Evolutionary conservation across 306 rosid genomes (phyloP).

Genomic region (Rosa persica): DNA sequence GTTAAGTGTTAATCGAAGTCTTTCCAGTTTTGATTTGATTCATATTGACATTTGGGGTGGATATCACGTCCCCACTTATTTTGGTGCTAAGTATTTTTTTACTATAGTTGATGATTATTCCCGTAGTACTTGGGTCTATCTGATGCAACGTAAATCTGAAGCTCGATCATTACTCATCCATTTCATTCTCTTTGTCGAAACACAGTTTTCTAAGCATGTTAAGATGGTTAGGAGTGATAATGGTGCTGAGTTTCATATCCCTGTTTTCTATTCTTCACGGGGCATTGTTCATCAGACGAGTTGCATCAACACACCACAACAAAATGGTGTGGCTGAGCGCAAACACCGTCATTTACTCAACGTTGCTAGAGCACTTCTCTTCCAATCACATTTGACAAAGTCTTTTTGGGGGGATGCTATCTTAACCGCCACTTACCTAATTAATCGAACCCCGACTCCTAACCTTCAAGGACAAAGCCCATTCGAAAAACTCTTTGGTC

Average conservation of each 20-base stretch:
- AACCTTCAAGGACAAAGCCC: not conserved
- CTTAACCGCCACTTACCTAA: not conserved
- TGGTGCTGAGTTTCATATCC: not conserved
- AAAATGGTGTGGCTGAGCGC: not conserved
- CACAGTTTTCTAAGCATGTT: not conserved
- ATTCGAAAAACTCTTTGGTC: not conserved
- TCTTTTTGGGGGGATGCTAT: conserved; percentile 1
- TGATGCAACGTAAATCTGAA: not conserved
- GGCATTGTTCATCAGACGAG: conserved; percentile 6
- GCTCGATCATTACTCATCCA: not conserved
- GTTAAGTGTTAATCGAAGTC: not conserved
- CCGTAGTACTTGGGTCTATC: not conserved
- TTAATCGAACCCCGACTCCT: conserved; percentile 1
- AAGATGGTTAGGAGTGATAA: not conserved
- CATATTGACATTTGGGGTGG: not conserved
- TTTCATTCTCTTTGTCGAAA: not conserved
- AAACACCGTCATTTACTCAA: conserved; percentile 8
- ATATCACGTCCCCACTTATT: not conserved
- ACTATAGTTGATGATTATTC: not conserved
- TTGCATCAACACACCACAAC: conserved; percentile 10
- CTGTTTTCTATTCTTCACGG: not conserved
- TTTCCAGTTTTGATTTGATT: not conserved
- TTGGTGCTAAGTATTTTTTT: not conserved
- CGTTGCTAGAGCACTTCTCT: not conserved
- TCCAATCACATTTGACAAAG: not conserved